Evolutionary conservation across 192 early-diverging fungal genomes (phyloP), one percentile per base, ranked within the genome.

Genomic region (Funneliformis mosseae): DNA sequence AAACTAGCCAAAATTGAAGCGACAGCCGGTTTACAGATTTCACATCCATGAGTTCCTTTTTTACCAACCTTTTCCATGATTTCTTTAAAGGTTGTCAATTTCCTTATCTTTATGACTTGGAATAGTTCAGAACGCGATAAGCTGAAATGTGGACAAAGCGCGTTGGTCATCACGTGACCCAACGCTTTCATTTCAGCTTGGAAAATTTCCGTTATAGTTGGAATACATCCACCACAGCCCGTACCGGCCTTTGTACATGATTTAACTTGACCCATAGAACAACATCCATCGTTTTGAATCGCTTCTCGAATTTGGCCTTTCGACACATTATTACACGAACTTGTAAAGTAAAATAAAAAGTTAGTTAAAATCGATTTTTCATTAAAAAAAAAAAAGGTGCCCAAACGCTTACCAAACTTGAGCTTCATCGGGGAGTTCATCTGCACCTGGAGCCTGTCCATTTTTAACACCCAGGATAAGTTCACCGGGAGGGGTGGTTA

Each of bases 291-390:
- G 28, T 59, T 45, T 38, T 85, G 81, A 61, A 92, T 76, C 14
- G 84, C 66, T n/a, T 76, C 61, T 39, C 81, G 80, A 48, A 92
- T 85, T 55, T 89, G 83, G 33, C 87, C 90, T 82, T 92, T 92
- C 45, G 89, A 87, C 27, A 92, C 80, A 77, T 92, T 92, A 84
- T 92, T 92, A 80, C 92, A 92, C 23, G 92, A 93, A 81, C 76
- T 77, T 21, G 28, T 28, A 11, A 66, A 33, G 9, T 69, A 21
- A 70, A 43, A 42, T 43, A n/a, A 21, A 70, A 39, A 42, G n/a
- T n/a, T 41, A 42, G n/a, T 42, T 70, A n/a, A 70, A 21, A 70
- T 21, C 5, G 8, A 70, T 70, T n/a, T 41, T 10, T 41, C 21
- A 70, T 14, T 6, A n/a, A 7, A 45, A 70, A 66, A 28, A 66